A percentile compares a stretch with the other conserved stretches of the same genome.
phyloP scores from a whole-genome alignment of 805 yeast species.

The Ogataea sp. region DNA sequence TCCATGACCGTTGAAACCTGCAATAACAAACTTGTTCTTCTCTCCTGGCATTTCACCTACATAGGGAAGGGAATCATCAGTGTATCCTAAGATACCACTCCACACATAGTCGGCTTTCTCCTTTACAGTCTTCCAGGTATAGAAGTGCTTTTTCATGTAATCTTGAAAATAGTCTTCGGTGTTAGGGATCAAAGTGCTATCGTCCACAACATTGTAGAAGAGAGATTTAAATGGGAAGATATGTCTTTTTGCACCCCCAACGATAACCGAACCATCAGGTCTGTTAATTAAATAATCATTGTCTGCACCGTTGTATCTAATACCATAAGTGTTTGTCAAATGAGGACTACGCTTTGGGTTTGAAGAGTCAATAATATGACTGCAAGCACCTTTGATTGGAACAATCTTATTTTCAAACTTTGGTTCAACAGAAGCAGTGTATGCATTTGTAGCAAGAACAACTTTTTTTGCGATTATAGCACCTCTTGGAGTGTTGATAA shows the following conservation, averaged over 20 bases:
- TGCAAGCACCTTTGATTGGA: conserved; percentile 27
- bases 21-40: conserved; percentile 27
- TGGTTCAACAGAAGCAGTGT: conserved; percentile 19
- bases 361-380: conserved; percentile 15
- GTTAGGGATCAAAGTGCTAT: conserved; percentile 20
- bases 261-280: conserved; percentile 30
- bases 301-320: conserved; percentile 5
- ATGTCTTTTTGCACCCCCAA: conserved; percentile 28
- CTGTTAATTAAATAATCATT: conserved; percentile 25
- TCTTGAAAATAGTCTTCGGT: conserved; percentile 15
- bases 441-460: conserved; percentile 30
- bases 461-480: conserved; percentile 23
- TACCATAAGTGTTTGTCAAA: conserved; percentile 27
- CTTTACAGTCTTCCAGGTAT: conserved; percentile 25
- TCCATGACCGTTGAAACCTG: conserved; percentile 45
- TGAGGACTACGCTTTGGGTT: conserved; percentile 19
- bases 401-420: conserved; percentile 22
- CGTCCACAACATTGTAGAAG: conserved; percentile 20
- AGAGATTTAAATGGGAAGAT: not conserved
- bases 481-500: conserved; percentile 23
- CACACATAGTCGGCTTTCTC: conserved; percentile 25
- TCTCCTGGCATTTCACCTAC: conserved; percentile 31
- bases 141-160: conserved; percentile 24
- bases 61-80: conserved; percentile 31
- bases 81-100: conserved; percentile 40